Evolutionary conservation across 768 basidiomycete species (phyloP).

Genomic region (Tulasnella sp.): DNA sequence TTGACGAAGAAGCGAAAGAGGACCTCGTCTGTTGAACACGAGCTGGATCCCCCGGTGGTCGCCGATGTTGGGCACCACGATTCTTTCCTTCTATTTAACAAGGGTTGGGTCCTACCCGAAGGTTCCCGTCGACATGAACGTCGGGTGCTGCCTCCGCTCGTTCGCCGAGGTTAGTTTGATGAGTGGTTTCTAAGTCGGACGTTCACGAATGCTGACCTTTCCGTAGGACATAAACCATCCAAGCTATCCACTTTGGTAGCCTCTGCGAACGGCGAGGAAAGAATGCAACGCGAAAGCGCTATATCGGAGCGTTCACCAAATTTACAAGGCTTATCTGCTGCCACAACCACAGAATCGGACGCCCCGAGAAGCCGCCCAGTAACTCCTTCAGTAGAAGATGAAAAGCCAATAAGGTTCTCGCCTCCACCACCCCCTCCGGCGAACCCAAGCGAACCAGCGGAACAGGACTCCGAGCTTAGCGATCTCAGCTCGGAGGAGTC

Average conservation of each 20-base stretch:
- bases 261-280: constrained; percentile 1
- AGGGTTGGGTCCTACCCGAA: constrained; percentile 81
- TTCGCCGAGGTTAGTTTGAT: constrained; percentile 52
- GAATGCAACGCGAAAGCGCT: not conserved
- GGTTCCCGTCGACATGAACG: constrained; percentile 63
- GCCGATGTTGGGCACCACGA: constrained; percentile 66
- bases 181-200: constrained; percentile 16
- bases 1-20: constrained; percentile 25
- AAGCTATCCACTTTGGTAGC: constrained; percentile 18
- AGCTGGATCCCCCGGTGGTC: constrained; percentile 51
- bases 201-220: constrained; percentile 32
- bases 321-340: not conserved
- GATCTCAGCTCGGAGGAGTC: constrained; percentile 26
- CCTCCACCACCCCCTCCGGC: not conserved
- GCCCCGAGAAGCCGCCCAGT: not conserved
- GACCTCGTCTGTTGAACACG: not conserved
- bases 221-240: constrained; percentile 25
- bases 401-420: not conserved
- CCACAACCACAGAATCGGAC: not conserved
- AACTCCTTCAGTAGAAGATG: not conserved
- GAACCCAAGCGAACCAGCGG: not conserved
- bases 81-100: constrained; percentile 78
- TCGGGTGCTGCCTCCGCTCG: constrained; percentile 39
- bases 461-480: constrained; percentile 23
- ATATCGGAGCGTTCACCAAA: not conserved